Percentiles rank a stretch among this genome's conserved stretches.
Conservation (phyloP, 2,329 filamentous ascomycete genomes). For the Pseudogymnoascus sp. region DNA sequence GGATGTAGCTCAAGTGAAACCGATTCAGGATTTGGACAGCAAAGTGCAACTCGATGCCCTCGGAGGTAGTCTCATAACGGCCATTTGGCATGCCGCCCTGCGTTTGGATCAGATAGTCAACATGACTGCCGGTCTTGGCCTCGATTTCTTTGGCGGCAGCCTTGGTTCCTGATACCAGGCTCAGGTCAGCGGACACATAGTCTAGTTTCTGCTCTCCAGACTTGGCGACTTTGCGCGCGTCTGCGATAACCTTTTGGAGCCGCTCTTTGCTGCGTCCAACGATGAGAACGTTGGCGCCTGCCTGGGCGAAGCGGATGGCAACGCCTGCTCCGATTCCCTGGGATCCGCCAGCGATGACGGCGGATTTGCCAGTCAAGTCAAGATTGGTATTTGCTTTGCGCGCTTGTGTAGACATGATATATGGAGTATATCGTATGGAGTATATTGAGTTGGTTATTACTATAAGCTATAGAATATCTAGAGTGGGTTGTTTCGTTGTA, state of each 20-base stretch:
- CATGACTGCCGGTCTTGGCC: not conserved
- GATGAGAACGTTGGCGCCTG: not conserved
- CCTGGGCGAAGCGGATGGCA: slow-evolving; percentile 1
- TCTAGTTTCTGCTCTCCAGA: not conserved
- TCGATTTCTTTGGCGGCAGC: not conserved
- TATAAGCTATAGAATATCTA: not conserved
- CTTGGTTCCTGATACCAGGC: not conserved
- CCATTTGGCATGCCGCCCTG: not conserved
- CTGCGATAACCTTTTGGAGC: not conserved
- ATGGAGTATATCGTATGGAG: not conserved
- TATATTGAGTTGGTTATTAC: not conserved
- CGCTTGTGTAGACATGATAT: not conserved
- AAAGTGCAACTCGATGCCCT: not conserved
- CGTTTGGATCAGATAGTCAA: not conserved
- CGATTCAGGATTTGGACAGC: not conserved
- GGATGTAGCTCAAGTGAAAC: not conserved
- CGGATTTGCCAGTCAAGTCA: not conserved
- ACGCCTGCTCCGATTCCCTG: slow-evolving; percentile 1
- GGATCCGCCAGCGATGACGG: not conserved
- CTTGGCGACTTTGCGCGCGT: not conserved
- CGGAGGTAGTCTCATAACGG: not conserved
- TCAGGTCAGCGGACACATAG: not conserved
- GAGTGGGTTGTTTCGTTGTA: not conserved
- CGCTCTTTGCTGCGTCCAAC: not conserved
- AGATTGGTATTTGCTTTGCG: not conserved